Evolutionary conservation across 495 filamentous ascomycete genomes (phyloP), one percentile per base, ranked within the genome.

Genomic region (Penicillium cinerascens): DNA sequence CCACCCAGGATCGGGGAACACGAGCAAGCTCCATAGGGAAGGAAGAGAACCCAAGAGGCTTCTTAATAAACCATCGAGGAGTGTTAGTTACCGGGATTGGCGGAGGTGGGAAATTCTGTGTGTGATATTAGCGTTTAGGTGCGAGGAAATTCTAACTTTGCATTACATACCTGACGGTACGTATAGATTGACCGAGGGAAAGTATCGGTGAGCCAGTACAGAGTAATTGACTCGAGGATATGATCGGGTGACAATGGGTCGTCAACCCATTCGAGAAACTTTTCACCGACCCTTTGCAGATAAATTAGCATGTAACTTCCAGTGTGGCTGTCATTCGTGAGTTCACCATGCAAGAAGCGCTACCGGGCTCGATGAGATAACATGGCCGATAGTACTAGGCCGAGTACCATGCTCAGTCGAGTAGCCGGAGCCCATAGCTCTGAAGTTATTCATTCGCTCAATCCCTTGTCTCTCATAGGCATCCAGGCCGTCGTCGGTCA

Each of bases 201-300:
- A 3, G 77, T 76, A 6, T 83, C 70, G 0, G 83, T 87, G 23
- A 87, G 74, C 86, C 85, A 88, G 64, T 85, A 89, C 17, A 87
- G 61, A 2, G 75, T 79, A 18, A 86, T 70, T 2, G 71, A 64
- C 25, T 79, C 75, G 4, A 87, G 71, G 27, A 89, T 85, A 6
- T 66, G 74, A 17, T 85, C 70, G 3, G 79, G 47, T 6, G 73
- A 42, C 1, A 83, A 74, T 6, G 76, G 65, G 1, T 69, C 65
- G 50, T 87, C 84, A 5, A 73, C 70, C 86, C 85, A 88, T 39
- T 79, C 76, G 17, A 86, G 54, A 56, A 82, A 81, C 58, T 89
- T 88, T 64, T 88, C 86, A 18, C 82, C 85, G 44, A 86, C 67
- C 82, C 80, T 83, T 44, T 5, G 10, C 13, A 20, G 1, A 13